Percentiles rank a stretch among this genome's conserved stretches.
Evolutionary conservation across 2,329 filamentous ascomycete species (phyloP).

Genomic region (Cryphonectria naterciae): DNA sequence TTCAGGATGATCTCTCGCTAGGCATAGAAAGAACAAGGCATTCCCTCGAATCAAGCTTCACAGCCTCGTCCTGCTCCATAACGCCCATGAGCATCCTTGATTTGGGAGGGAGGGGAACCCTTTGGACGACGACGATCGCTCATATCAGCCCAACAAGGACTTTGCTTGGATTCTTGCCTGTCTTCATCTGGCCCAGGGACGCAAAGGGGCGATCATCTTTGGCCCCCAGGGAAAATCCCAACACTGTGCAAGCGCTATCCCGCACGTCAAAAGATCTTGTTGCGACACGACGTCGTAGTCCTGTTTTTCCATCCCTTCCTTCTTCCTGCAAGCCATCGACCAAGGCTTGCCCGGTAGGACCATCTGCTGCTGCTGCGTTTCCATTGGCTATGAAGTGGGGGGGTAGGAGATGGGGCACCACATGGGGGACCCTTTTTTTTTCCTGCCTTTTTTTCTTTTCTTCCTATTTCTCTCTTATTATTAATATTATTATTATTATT

Average conservation of each 20-base stretch:
- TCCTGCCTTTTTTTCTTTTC: neutral
- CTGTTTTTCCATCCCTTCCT: neutral
- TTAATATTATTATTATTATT: neutral
- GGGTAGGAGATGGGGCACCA: neutral
- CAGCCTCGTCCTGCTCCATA: constrained; percentile 1
- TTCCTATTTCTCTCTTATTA: neutral
- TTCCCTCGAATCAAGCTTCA: neutral
- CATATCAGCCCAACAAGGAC: constrained; percentile 13
- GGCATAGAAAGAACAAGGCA: neutral
- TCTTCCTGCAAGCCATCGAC: neutral
- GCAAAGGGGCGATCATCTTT: constrained; percentile 20
- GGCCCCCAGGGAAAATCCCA: constrained; percentile 25
- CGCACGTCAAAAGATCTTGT: constrained; percentile 23
- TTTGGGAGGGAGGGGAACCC: neutral
- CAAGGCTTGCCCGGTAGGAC: neutral
- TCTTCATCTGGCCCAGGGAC: constrained; percentile 14
- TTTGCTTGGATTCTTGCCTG: constrained; percentile 15
- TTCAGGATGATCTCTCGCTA: neutral
- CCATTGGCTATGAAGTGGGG: neutral
- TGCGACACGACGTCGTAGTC: neutral
- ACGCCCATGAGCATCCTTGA: neutral
- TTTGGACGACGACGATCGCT: constrained; percentile 3
- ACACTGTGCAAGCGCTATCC: constrained; percentile 15
- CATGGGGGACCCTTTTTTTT: neutral
- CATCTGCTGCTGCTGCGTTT: neutral